A percentile compares a stretch with the other conserved stretches of the same genome.
Conservation (phyloP, 495 filamentous ascomycete species). For the Hyaloscypha variabilis region DNA sequence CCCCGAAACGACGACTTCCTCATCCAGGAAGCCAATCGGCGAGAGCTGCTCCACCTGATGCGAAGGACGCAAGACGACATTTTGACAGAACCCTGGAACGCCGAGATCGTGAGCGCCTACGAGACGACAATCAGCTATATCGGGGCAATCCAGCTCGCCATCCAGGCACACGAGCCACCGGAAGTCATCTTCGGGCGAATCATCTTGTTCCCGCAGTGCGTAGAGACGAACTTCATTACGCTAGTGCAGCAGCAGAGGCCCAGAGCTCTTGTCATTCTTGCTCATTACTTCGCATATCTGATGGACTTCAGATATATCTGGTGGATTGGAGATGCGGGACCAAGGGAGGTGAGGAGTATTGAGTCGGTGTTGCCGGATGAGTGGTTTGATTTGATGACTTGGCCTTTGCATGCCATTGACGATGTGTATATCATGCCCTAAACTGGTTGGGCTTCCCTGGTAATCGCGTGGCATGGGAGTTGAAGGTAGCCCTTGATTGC, state of each 20-base stretch:
- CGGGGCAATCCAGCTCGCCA: constrained; percentile 35
- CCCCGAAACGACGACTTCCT: constrained; percentile 26
- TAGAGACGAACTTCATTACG: constrained; percentile 36
- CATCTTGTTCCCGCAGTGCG: constrained; percentile 40
- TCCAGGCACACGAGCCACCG: constrained; percentile 29
- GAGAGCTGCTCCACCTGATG: constrained; percentile 32
- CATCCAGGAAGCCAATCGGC: constrained; percentile 27
- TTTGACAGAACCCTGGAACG: constrained; percentile 35
- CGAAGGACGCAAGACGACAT: constrained; percentile 16
- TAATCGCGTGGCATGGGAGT: too few relatives aligned
- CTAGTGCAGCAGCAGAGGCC: constrained; percentile 38
- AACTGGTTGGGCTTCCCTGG: too few relatives aligned
- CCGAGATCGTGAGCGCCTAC: constrained; percentile 38
- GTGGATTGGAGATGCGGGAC: constrained; percentile 43
- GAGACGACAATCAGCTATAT: constrained; percentile 37
- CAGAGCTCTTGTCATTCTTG: constrained; percentile 42
- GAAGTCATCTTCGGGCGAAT: constrained; percentile 37
- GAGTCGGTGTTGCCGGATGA: constrained; percentile 36
- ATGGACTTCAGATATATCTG: constrained; percentile 37
- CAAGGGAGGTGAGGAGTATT: constrained; percentile 41
- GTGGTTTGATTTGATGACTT: constrained; percentile 43
- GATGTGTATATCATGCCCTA: not conserved
- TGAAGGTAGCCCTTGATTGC: too few relatives aligned
- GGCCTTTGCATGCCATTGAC: constrained; percentile 36
- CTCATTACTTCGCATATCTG: constrained; percentile 42